Evolutionary conservation across 352 stramenopile genomes (phyloP).

Genomic region (Phytophthora idaei): DNA sequence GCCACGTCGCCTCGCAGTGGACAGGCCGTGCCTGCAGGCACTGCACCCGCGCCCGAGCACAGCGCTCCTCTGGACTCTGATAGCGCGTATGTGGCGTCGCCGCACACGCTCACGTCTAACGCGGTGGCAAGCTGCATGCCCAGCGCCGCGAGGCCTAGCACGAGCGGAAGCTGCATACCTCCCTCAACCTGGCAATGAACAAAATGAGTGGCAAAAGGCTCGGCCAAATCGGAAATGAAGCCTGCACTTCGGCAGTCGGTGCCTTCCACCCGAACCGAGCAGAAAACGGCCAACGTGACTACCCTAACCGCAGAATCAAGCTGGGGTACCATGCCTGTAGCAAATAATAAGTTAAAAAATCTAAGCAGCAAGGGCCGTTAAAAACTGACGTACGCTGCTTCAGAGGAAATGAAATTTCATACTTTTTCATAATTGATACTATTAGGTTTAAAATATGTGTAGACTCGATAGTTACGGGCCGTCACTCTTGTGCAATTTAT

Average conservation of each 20-base stretch:
- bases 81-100: constrained; percentile 51
- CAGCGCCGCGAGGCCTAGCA: constrained; percentile 17
- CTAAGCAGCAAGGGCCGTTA: not conserved
- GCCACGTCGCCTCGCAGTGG: constrained; percentile 51
- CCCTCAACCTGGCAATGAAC: not conserved
- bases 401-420: not conserved
- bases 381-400: not conserved
- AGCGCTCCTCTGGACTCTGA: constrained; percentile 21
- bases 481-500: not conserved
- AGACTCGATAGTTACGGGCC: not conserved
- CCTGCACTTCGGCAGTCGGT: not conserved
- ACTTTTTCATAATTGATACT: not conserved
- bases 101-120: constrained; percentile 46
- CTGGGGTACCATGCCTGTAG: not conserved
- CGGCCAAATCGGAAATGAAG: not conserved
- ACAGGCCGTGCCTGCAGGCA: constrained; percentile 46
- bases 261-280: too few species aligned
- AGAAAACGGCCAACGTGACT: too few species aligned
- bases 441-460: not conserved
- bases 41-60: constrained; percentile 22
- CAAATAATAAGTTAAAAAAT: not conserved
- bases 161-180: constrained; percentile 16
- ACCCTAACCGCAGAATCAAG: not conserved
- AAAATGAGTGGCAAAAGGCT: not conserved
- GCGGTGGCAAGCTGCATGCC: constrained; percentile 3